Base-by-base conservation (phyloP, 495 filamentous ascomycete species). In the Hypomontagnella monticulosa region DNA sequence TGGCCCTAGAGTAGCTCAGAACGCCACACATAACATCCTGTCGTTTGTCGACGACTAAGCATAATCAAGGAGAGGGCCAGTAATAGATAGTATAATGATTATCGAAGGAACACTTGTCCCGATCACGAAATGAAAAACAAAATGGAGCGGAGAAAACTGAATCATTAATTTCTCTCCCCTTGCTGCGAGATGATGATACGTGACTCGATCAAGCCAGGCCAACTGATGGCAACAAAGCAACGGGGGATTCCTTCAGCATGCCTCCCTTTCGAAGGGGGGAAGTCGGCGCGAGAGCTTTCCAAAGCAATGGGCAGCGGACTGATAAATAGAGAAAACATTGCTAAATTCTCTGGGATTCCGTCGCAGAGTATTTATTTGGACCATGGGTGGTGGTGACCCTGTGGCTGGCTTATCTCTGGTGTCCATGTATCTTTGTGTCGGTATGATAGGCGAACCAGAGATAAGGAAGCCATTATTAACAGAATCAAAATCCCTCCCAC, bases 391-490 rank as follows among this genome's bases (percentile, higher is more conserved):
- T 58, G 43, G 40, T n/a, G n/a, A n/a, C n/a, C 65, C 65, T 58
- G 57, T 47, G 64, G 64, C 54, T 62, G 64, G 65, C 65, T 68
- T 68, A 68, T 68, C 65, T 68, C 65, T 68, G 65, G 54, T 34
- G 65, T 59, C 58, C 33, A 42, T 68, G 65, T 63, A 62, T 44
- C 50, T 57, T n/a, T n/a, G n/a, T 61, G 52, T 55, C 47, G 46
- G 64, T 58, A 67, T 67, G 57, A 61, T 67, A 61, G 64, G 64
- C 34, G 64, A 62, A 63, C 65, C 59, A 68, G 54, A 68, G 65
- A 68, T 68, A 68, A 68, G 65, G 54, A 68, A 48, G 65, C 59
- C 54, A 68, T 68, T 68, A 68, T 68, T 63, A 68, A 68, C 65
- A 68, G 57, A 59, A 67, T 67, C 36, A 50, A 56, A 58, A 62